phyloP scores from a whole-genome alignment of 139 green algal species.

The Choricystis sp. region DNA sequence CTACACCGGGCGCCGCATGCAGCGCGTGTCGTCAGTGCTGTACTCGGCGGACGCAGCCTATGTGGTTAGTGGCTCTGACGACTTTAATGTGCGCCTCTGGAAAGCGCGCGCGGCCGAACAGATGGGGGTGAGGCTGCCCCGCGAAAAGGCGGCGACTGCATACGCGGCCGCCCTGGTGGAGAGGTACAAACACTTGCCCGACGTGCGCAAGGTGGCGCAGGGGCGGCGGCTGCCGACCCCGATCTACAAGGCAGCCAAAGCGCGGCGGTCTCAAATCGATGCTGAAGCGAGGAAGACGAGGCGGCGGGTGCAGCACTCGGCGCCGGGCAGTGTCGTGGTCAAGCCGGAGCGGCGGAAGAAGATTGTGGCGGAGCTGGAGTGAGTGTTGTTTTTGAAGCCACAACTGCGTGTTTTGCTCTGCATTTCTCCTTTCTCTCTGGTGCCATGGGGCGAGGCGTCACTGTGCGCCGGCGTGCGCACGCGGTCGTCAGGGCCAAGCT shows the following conservation, averaged over 20 bases:
- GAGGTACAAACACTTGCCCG: conserved; percentile 87
- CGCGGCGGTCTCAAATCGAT: conserved; percentile 47
- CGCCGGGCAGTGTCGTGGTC: conserved; percentile 52
- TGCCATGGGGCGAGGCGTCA: background rate
- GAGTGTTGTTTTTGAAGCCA: background rate
- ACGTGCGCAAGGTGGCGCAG: conserved; percentile 22
- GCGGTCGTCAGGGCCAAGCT: no score
- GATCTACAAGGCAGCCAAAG: conserved; percentile 32
- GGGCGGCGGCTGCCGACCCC: background rate
- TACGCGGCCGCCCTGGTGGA: conserved; percentile 74
- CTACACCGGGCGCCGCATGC: conserved; percentile 95
- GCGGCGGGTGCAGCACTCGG: conserved; percentile 56
- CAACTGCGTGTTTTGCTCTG: no score
- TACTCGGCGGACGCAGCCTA: conserved; percentile 87
- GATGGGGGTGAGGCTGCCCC: conserved; percentile 65
- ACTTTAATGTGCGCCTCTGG: conserved; percentile 51
- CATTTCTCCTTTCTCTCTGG: background rate
- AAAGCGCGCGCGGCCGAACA: conserved; percentile 73
- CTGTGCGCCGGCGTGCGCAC: background rate
- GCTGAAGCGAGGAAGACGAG: conserved; percentile 54
- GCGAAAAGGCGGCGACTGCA: conserved; percentile 64
- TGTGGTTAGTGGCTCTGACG: conserved; percentile 69
- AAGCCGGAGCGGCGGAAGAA: conserved; percentile 80
- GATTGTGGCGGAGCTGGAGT: conserved; percentile 71
- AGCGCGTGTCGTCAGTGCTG: conserved; percentile 68